These are phyloP conservation scores for Schwanniomyces etchellsii DNA, from an alignment of 1,139 yeast species.

Conservation along the genomic window DNA sequence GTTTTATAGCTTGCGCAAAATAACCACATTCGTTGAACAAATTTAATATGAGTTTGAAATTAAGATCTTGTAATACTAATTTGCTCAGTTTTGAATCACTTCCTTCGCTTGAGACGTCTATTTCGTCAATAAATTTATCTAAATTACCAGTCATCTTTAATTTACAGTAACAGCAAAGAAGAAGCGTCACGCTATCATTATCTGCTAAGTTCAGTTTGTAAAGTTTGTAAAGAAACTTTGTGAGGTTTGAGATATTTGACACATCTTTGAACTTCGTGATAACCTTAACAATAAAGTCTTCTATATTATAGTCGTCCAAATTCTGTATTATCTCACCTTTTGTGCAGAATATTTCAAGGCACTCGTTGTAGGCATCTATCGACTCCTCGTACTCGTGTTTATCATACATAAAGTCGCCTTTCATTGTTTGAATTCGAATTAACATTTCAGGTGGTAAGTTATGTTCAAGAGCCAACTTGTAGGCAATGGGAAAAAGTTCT, in stretches of 20 bases:
- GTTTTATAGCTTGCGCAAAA: constrained; percentile 58
- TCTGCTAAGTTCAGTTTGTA: constrained; percentile 50
- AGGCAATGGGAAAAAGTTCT: constrained; percentile 69
- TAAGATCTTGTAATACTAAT: constrained; percentile 40
- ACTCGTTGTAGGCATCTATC: constrained; percentile 56
- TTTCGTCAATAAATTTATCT: constrained; percentile 48
- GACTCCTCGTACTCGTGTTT: constrained; percentile 66
- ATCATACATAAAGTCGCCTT: constrained; percentile 67
- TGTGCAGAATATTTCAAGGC: constrained; percentile 20
- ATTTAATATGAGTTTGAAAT: constrained; percentile 64
- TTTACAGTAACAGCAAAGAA: constrained; percentile 81
- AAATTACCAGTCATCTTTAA: constrained; percentile 58
- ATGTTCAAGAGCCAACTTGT: constrained; percentile 55
- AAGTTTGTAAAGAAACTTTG: constrained; percentile 57
- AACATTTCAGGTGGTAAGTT: constrained; percentile 32
- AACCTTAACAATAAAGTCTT: constrained; percentile 64
- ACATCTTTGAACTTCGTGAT: constrained; percentile 82
- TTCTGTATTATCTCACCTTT: constrained; percentile 2
- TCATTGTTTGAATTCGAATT: constrained; percentile 53
- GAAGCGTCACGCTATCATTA: constrained; percentile 74
- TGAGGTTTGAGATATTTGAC: constrained; percentile 63
- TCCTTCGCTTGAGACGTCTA: constrained; percentile 17
- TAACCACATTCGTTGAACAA: constrained; percentile 78
- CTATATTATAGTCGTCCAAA: constrained; percentile 8
- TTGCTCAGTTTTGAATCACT: constrained; percentile 3